A percentile compares a stretch with the other conserved stretches of the same genome.
phyloP scores from a whole-genome alignment of 257 asterid genomes.

The Paraleonurus japonicus region DNA sequence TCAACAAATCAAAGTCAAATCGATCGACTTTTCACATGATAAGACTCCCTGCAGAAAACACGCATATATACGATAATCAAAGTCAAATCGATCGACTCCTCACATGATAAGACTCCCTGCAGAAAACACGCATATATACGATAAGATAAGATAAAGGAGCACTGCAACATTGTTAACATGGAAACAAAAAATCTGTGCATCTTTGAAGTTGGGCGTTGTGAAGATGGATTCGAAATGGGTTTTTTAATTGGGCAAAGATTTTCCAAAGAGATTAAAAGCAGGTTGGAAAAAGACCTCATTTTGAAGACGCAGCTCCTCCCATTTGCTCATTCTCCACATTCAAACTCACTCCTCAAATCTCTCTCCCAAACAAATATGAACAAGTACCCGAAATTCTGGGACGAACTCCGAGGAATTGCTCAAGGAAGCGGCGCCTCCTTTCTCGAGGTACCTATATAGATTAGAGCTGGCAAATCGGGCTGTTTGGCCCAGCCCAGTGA shows the following conservation, averaged over 20 bases:
- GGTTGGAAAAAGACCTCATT: slow-evolving; percentile 62
- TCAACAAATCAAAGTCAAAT: not conserved
- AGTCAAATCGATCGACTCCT: not conserved
- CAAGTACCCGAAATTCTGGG: slow-evolving; percentile 68
- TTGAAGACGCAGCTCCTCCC: slow-evolving; percentile 76
- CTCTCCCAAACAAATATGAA: slow-evolving; percentile 42
- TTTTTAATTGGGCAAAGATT: slow-evolving; percentile 64
- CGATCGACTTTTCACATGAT: not conserved
- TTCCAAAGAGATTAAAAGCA: slow-evolving; percentile 51
- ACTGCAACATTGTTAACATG: not conserved
- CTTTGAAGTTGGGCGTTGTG: slow-evolving; percentile 71
- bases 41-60: not conserved
- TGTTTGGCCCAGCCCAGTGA: no score
- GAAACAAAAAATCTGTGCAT: slow-evolving; percentile 31
- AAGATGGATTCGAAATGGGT: slow-evolving; percentile 52
- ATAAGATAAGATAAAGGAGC: not conserved
- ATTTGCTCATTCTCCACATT: slow-evolving; percentile 52
- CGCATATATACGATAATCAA: not conserved
- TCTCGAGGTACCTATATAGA: slow-evolving; percentile 49
- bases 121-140: no score
- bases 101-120: not conserved
- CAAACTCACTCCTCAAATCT: slow-evolving; percentile 50
- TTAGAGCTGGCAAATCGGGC: no score
- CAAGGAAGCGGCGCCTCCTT: slow-evolving; percentile 66
- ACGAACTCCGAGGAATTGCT: slow-evolving; percentile 80